Base-by-base conservation (phyloP, 371 early-diverging fungal genomes). In the Vairimorpha necatrix region DNA sequence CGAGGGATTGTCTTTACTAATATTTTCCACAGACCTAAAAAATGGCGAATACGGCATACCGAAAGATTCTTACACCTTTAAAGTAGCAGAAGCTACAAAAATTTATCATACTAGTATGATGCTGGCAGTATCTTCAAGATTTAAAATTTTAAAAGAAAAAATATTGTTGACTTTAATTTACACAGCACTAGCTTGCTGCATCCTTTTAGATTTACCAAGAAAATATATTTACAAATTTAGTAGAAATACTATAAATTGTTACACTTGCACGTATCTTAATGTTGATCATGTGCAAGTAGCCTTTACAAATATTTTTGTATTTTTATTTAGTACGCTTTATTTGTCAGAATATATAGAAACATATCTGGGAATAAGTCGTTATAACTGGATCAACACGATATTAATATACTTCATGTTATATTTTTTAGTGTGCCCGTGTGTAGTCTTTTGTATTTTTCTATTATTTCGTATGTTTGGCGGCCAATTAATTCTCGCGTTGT, bases 401-500 rank as follows among this genome's bases (percentile, higher is more conserved):
- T 9, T 2, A 18, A 46, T 58, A 11, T 48, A 20, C 38, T 26
- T 74, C 26, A 6, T 46, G 2, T 22, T 50, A n/a, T 78, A 68
- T 33, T 33, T 60, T 20, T 11, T 74, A n/a, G 13, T 78, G 39
- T 26, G 56, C 28, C 78, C 78, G 20, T 0, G 61, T 2, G 32
- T 46, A 14, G 20, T 75, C 1, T 22, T 73, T 22, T 2, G 67
- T 18, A 20, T 73, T 14, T 76, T 74, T 38, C 20, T 67, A 14
- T 48, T 80, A 2, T 72, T 84, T 3, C 61, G 54, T 34, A 68
- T 38, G 11, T 80, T 75, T 72, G 78, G 73, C 20, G 47, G 6
- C 3, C 74, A 72, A 33, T 50, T 84, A 32, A 80, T 84, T 67
- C 24, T 78, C 14, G 80, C 79, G 14, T 77, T 77, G 58, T 84